Conservation (phyloP, 129 eudicot species). For the Arctium minus region DNA sequence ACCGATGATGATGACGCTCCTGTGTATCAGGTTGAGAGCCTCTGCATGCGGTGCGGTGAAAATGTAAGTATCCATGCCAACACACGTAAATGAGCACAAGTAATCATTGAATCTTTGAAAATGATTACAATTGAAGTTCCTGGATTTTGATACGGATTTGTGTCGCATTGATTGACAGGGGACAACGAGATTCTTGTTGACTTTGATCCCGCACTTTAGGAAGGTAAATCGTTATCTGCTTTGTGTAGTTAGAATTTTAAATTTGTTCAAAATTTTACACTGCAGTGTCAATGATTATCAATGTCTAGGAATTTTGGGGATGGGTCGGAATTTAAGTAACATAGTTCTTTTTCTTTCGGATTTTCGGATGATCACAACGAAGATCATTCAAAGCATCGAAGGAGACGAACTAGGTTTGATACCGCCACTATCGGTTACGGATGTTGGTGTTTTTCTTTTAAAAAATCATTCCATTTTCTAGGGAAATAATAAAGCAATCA, state of each 20-base stretch:
- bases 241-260: neutral
- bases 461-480: no score
- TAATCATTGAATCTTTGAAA: neutral
- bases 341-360: no score
- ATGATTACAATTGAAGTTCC: neutral
- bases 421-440: no score
- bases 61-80: constrained; percentile 42
- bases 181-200: constrained; percentile 67
- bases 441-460: no score
- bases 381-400: no score
- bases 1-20: constrained; percentile 63
- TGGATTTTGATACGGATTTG: constrained; percentile 4
- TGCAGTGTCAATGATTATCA: neutral
- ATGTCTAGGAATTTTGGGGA: no score
- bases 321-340: no score
- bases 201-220: constrained; percentile 76
- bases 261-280: neutral
- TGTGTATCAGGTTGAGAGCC: constrained; percentile 75
- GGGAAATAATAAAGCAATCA: no score
- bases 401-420: no score
- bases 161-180: constrained; percentile 52
- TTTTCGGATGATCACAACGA: no score
- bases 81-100: neutral
- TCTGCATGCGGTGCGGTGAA: constrained; percentile 87
- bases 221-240: constrained; percentile 42